Evolutionary conservation across 495 filamentous ascomycete species (phyloP).

Genomic region (Penicillium salamii): DNA sequence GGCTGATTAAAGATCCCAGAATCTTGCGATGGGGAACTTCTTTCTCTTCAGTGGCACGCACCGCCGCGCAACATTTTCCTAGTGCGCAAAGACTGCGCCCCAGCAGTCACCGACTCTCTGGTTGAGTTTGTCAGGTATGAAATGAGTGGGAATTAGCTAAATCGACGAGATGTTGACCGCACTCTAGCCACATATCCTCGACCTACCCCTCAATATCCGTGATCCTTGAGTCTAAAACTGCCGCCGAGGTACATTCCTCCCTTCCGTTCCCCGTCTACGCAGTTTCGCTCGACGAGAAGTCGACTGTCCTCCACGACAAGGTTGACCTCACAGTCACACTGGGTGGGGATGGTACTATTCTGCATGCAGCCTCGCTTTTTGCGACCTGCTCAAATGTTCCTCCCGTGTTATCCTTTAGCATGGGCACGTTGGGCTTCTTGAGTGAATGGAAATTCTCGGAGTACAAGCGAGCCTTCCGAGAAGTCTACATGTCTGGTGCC

Average conservation of each 20-base stretch:
- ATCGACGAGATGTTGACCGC: not conserved
- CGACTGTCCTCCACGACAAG: slow-evolving; percentile 54
- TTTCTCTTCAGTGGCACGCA: slow-evolving; percentile 83
- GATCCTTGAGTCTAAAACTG: slow-evolving; percentile 76
- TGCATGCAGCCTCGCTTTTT: slow-evolving; percentile 89
- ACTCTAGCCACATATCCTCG: slow-evolving; percentile 63
- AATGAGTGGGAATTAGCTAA: not conserved
- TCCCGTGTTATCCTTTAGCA: slow-evolving; percentile 91
- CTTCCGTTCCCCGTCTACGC: slow-evolving; percentile 78
- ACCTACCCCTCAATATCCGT: slow-evolving; percentile 80
- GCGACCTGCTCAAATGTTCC: slow-evolving; percentile 77
- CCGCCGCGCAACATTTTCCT: slow-evolving; percentile 88
- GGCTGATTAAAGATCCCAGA: slow-evolving; percentile 33
- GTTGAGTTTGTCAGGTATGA: slow-evolving; percentile 71
- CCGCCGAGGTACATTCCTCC: slow-evolving; percentile 66
- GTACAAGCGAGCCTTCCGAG: slow-evolving; percentile 83
- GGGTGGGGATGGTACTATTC: slow-evolving; percentile 92
- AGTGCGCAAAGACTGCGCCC: slow-evolving; percentile 78
- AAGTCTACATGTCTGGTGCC: slow-evolving; percentile 90
- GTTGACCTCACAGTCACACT: slow-evolving; percentile 84
- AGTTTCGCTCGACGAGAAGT: slow-evolving; percentile 33
- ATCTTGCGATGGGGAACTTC: slow-evolving; percentile 57
- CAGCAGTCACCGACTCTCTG: slow-evolving; percentile 66
- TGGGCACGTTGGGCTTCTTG: slow-evolving; percentile 93
- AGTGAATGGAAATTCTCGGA: slow-evolving; percentile 96